phyloP scores from a whole-genome alignment of 164 flowering plant species.

The Tinospora cordifolia region DNA sequence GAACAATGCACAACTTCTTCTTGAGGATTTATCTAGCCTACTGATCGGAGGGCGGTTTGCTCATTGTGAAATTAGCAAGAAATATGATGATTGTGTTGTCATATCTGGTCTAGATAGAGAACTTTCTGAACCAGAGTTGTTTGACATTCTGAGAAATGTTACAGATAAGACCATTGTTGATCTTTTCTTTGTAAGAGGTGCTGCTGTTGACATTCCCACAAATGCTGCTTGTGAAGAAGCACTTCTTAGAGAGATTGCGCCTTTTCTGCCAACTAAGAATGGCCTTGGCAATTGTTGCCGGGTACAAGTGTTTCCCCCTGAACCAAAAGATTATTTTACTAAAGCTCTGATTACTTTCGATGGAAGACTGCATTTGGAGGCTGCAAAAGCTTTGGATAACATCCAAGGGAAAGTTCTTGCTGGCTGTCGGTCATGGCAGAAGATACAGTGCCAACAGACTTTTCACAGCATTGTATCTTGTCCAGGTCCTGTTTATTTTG shows the following conservation, averaged over 20 bases:
- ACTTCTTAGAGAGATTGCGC: conserved; percentile 58
- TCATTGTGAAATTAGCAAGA: conserved; percentile 35
- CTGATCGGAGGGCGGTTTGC: conserved; percentile 45
- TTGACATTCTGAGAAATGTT: conserved; percentile 33
- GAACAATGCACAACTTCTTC: conserved; percentile 36
- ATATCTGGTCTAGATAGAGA: conserved; percentile 50
- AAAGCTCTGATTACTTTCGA: conserved; percentile 70
- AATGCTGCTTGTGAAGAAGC: conserved; percentile 55
- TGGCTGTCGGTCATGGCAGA: conserved; percentile 86
- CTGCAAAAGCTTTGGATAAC: conserved; percentile 88
- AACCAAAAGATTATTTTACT: conserved; percentile 48
- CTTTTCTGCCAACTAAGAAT: conserved; percentile 58
- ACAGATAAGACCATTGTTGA: conserved; percentile 50
- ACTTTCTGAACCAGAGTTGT: conserved; percentile 57
- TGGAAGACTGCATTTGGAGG: conserved; percentile 87
- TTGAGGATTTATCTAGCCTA: conserved; percentile 37
- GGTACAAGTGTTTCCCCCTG: conserved; percentile 66
- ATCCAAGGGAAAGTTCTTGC: conserved; percentile 71
- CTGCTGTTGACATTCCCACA: conserved; percentile 44
- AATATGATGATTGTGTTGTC: conserved; percentile 32
- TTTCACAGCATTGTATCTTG: conserved; percentile 77
- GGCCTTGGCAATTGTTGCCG: conserved; percentile 30
- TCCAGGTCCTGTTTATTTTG: conserved; percentile 46
- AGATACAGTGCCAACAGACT: conserved; percentile 58
- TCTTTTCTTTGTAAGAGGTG: conserved; percentile 56